Evolutionary conservation across 805 yeast genomes (phyloP), one percentile per base, ranked within the genome.

Genomic region (Wickerhamiella brachini): DNA sequence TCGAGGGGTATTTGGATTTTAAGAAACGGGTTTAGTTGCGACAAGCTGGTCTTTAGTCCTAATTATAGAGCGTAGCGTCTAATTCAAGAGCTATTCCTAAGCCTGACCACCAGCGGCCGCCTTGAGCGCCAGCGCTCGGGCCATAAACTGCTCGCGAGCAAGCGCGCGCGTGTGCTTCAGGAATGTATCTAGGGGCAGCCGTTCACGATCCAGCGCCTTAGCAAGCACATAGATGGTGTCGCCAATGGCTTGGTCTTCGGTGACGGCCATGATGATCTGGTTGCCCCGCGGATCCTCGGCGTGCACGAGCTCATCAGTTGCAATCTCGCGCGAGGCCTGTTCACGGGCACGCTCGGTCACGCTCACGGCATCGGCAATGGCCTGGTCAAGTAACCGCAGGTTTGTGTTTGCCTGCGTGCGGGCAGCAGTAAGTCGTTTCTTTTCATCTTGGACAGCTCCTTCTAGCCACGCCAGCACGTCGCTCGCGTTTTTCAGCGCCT

Each of bases 111-210:
- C n/a, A n/a, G n/a, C n/a, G 34, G 12, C 12, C 57, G 80, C 76
- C 68, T 86, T 95, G 54, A 97, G 97, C 77, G 85, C 86, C 72
- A 89, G 89, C 69, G 83, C 51, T 48, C 54, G 53, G 47, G 58
- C 80, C 58, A 73, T 56, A 59, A 81, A 83, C 62, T 83, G 86
- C 34, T 80, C 79, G 48, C 88, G 69, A 1, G 85, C 83, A 20
- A 80, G 64, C 42, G 70, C 69, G 52, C 90, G 68, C 0, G 76
- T 68, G 26, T 75, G 71, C 53, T 70, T 71, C 52, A 76, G 57
- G 56, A 75, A 76, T 18, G 62, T 63, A 2, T 70, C 71, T 21
- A 77, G 58, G 4, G 66, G 51, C n/a, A 80, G 59, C 45, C 67
- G 61, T 4, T 78, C 80, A 2, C 66, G 57, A 51, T 75, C 80